Conservation (phyloP, 345 rosid species). For the Geranium rotundifolium region DNA sequence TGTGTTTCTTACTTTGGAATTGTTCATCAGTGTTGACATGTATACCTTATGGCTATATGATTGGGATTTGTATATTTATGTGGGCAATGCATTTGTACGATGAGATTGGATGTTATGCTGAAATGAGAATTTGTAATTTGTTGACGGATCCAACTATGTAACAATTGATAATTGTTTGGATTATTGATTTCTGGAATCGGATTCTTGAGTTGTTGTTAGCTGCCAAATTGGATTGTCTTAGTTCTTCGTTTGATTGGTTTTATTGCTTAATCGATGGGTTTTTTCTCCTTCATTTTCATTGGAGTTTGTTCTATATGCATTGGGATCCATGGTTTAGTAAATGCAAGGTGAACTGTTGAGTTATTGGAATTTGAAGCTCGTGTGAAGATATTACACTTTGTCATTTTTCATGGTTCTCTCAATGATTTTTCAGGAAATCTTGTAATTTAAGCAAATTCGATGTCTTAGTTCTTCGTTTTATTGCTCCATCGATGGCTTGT, state of each 20-base stretch:
- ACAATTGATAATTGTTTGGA: background rate
- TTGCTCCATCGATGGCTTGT: background rate
- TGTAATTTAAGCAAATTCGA: background rate
- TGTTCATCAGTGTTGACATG: too few species aligned
- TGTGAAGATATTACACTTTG: background rate
- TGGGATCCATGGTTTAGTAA: background rate
- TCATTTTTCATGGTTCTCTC: background rate
- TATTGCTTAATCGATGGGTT: background rate
- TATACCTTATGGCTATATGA: too few species aligned
- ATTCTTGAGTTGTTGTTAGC: background rate
- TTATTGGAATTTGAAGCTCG: background rate
- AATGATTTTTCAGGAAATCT: background rate
- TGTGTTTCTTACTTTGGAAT: too few species aligned
- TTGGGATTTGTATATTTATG: background rate
- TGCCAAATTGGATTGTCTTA: too few species aligned
- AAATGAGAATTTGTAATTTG: background rate
- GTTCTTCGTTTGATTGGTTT: too few species aligned
- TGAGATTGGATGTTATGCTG: background rate
- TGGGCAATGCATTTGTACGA: too few species aligned
- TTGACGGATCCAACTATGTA: background rate
- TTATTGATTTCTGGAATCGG: background rate
- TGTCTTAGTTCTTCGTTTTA: background rate
- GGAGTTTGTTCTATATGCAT: background rate
- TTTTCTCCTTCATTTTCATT: too few species aligned
- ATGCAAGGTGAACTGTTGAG: background rate